Evolutionary conservation across 148 eudicot species (phyloP).

Genomic region (Vaccinium macrocarpon): DNA sequence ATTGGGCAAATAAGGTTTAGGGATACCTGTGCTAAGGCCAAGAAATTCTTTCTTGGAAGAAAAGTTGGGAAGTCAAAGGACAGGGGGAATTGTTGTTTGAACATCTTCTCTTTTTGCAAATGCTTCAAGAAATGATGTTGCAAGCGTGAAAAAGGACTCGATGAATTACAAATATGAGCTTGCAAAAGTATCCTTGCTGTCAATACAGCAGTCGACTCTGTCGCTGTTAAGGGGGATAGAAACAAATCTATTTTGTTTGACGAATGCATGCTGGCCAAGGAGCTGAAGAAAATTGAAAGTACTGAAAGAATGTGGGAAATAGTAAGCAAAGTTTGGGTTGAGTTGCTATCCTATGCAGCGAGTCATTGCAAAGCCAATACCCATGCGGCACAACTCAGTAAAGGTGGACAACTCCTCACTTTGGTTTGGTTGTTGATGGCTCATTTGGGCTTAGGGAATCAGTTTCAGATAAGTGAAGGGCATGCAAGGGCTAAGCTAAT

Average conservation of each 20-base stretch:
- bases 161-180: background rate
- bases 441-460: slow-evolving; percentile 22
- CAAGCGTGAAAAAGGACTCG: too few relatives aligned
- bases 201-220: background rate
- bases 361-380: slow-evolving; percentile 6
- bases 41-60: slow-evolving; percentile 18
- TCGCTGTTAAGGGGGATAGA: slow-evolving; percentile 16
- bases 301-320: slow-evolving; percentile 12
- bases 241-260: slow-evolving; percentile 25
- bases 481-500: slow-evolving; percentile 2
- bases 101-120: background rate
- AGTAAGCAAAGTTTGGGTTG: slow-evolving; percentile 27
- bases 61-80: background rate
- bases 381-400: slow-evolving; percentile 16
- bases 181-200: slow-evolving; percentile 3
- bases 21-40: slow-evolving; percentile 41
- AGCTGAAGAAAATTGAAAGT: background rate
- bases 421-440: slow-evolving; percentile 27
- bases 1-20: slow-evolving; percentile 36
- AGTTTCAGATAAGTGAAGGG: slow-evolving; percentile 21
- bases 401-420: slow-evolving; percentile 23
- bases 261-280: slow-evolving; percentile 19
- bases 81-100: background rate
- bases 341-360: slow-evolving; percentile 18
- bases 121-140: background rate